Percentiles rank a stretch among this genome's conserved stretches.
phyloP scores from a whole-genome alignment of 2,329 filamentous ascomycete genomes.

The Epichloe gansuensis region DNA sequence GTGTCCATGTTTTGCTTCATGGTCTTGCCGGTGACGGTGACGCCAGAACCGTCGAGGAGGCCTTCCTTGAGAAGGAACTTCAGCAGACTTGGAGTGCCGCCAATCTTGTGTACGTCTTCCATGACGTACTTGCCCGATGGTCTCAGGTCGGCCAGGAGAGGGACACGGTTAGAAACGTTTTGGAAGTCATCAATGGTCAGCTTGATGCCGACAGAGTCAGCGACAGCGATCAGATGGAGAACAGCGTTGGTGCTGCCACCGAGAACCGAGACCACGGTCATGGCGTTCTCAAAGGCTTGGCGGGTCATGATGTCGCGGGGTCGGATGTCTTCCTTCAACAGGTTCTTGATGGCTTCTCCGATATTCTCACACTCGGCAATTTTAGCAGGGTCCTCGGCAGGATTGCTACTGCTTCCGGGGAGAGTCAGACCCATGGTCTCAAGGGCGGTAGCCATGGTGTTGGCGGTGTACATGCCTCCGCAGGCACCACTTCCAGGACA shows the following conservation, averaged over 20 bases:
- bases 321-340: constrained; percentile 64
- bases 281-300: constrained; percentile 72
- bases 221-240: constrained; percentile 72
- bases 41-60: constrained; percentile 64
- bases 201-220: constrained; percentile 67
- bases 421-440: constrained; percentile 83
- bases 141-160: constrained; percentile 72
- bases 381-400: constrained; percentile 62
- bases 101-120: constrained; percentile 72
- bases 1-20: constrained; percentile 70
- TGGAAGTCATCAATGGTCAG: constrained; percentile 82
- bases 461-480: constrained; percentile 85
- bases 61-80: constrained; percentile 78
- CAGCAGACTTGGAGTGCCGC: constrained; percentile 75
- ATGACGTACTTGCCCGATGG: constrained; percentile 81
- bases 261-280: constrained; percentile 70
- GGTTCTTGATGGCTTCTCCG: constrained; percentile 59
- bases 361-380: constrained; percentile 58
- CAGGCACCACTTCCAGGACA: constrained; percentile 57
- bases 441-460: constrained; percentile 84
- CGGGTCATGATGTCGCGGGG: constrained; percentile 69
- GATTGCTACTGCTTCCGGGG: constrained; percentile 70
- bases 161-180: constrained; percentile 62
- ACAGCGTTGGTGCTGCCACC: constrained; percentile 80
- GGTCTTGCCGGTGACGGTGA: constrained; percentile 82